Evolutionary conservation across 2,329 filamentous ascomycete genomes (phyloP).

Genomic region (Penicillium sp.): DNA sequence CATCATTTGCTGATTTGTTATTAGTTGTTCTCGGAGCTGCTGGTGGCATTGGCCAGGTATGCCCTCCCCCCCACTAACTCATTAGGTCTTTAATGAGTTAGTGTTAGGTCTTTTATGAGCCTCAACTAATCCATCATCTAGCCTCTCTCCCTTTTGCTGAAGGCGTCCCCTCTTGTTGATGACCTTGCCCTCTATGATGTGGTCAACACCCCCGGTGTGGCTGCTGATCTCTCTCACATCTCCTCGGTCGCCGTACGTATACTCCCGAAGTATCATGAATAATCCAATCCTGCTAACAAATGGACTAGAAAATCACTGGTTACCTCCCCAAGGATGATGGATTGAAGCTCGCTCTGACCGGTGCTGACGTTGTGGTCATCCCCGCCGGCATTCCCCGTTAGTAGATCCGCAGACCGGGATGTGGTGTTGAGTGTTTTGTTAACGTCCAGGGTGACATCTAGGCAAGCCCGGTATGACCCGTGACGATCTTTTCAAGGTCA

Average conservation of each 20-base stretch:
- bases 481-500: constrained; percentile 99
- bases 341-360: constrained; percentile 82
- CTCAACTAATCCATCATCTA: constrained; percentile 41
- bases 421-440: background rate
- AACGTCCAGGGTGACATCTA: constrained; percentile 39
- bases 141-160: constrained; percentile 95
- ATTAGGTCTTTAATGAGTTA: too few species aligned
- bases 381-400: constrained; percentile 95
- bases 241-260: constrained; percentile 76
- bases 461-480: constrained; percentile 99
- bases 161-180: constrained; percentile 81
- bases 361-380: constrained; percentile 94
- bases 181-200: constrained; percentile 99
- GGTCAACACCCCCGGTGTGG: constrained; percentile 95
- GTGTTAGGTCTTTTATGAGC: background rate
- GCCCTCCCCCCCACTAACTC: constrained; percentile 27
- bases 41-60: constrained; percentile 96
- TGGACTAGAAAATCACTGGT: constrained; percentile 72
- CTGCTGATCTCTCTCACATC: constrained; percentile 95
- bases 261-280: background rate
- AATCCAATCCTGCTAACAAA: background rate
- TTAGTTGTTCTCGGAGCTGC: constrained; percentile 86
- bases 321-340: constrained; percentile 85
- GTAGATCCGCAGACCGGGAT: constrained; percentile 36
- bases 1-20: constrained; percentile 19